Base-by-base conservation (phyloP, 306 rosid species). In the Begonia loranthoides region DNA sequence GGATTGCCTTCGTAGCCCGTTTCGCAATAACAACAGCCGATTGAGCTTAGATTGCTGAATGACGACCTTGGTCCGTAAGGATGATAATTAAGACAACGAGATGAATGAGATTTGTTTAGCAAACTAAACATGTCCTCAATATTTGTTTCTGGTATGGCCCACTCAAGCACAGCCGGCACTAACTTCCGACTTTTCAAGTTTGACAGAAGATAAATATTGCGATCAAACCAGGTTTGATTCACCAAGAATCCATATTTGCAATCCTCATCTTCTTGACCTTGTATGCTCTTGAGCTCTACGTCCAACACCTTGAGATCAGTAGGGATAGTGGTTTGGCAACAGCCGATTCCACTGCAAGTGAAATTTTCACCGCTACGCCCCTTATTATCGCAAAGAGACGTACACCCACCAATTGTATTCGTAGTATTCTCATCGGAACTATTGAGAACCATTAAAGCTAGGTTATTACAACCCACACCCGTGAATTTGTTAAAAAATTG, bases 141-240 rank as follows among this genome's bases (percentile, higher is more conserved):
- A n/a, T n/a, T n/a, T n/a, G n/a, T n/a, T 28, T 1, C 4, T 28
- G 34, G 34, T 2, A 63, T 34, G 14, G n/a, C 41, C 64, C 73
- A 76, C 11, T 54, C 61, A 15, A 76, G 70, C 16, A 58, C 44
- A 2, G 57, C 71, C 0, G 51, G 60, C 19, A 43, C 64, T 11
- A 28, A 34, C 13, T 6, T 1, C 33, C 13, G 4, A 52, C 4
- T 28, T 28, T 28, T 28, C 34, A 28, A 28, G 3, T 3, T 6
- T 6, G 34, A 28, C 2, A 1, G 3, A 28, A 2, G 2, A 28
- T 2, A 28, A 6, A 28, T 28, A 28, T 28, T 28, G 34, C 6
- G 7, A 3, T 28, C n/a, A 21, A 62, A 10, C 67, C 69, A 56
- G 7, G 13, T 15, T 9, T 38, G 24, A 6, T 9, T 49, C 6